phyloP scores from a whole-genome alignment of 2,329 filamentous ascomycete genomes.

The Chaetomium sp. region DNA sequence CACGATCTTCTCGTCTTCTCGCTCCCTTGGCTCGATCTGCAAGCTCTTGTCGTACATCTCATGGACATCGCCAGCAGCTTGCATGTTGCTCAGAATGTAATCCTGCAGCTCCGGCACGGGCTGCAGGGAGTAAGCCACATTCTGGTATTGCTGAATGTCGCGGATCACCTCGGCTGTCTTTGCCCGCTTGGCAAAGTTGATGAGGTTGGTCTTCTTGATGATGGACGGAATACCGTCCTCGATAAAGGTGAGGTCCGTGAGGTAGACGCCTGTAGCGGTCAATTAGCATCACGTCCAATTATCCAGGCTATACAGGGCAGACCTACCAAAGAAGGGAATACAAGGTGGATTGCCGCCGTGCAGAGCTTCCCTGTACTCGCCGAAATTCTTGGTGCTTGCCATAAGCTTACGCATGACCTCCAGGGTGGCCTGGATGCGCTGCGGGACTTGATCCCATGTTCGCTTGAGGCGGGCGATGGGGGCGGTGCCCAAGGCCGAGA shows the following conservation, averaged over 20 bases:
- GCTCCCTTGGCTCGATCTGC: constrained; percentile 87
- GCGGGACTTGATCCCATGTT: constrained; percentile 92
- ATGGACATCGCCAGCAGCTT: constrained; percentile 91
- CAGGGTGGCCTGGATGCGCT: constrained; percentile 75
- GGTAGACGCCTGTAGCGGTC: constrained; percentile 73
- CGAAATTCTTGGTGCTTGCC: constrained; percentile 97
- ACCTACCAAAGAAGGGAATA: constrained; percentile 93
- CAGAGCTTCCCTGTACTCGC: constrained; percentile 89
- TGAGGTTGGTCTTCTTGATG: constrained; percentile 93
- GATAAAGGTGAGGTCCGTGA: constrained; percentile 97
- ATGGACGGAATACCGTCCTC: constrained; percentile 96
- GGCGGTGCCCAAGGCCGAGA: constrained; percentile 90
- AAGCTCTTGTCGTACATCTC: constrained; percentile 99
- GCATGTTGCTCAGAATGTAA: constrained; percentile 96
- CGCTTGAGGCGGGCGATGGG: constrained; percentile 91
- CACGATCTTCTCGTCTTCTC: constrained; percentile 99
- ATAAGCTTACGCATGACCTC: constrained; percentile 94
- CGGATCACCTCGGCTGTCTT: constrained; percentile 98
- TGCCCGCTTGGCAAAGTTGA: constrained; percentile 97
- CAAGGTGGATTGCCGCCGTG: constrained; percentile 94
- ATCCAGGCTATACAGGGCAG: neutral
- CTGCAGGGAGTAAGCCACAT: constrained; percentile 90
- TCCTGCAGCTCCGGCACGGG: constrained; percentile 91
- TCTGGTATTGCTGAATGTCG: constrained; percentile 98
- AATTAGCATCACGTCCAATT: constrained; percentile 12